phyloP scores from a whole-genome alignment of 2,329 filamentous ascomycete genomes.

The Botrytis squamosa region DNA sequence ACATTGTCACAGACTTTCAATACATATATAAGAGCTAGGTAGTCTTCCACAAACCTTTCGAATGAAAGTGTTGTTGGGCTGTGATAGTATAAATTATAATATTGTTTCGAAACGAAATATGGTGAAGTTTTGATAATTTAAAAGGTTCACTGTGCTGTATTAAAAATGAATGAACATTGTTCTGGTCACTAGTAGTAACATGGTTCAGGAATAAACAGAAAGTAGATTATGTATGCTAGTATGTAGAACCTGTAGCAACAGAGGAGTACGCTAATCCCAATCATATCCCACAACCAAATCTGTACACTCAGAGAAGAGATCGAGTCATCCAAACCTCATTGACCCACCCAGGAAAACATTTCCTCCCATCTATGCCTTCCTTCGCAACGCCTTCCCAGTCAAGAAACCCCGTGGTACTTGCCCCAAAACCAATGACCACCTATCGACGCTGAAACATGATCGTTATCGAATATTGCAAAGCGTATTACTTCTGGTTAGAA shows the following conservation, averaged over 20 bases:
- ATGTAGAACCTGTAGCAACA: not conserved
- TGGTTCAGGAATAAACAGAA: not conserved
- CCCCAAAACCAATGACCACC: not conserved
- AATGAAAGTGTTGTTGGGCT: not conserved
- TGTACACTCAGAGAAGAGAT: not conserved
- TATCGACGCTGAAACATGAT: not conserved
- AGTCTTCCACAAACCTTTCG: fast-evolving
- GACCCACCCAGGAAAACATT: not conserved
- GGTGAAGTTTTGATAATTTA: not conserved
- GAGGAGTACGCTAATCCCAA: not conserved
- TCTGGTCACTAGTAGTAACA: not conserved
- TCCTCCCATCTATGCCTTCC: not conserved
- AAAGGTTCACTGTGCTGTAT: not conserved
- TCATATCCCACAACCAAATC: not conserved
- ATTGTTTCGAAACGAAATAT: not conserved
- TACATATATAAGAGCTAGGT: not conserved
- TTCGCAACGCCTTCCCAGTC: not conserved
- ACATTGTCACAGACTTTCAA: not conserved
- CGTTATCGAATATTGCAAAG: too few relatives aligned
- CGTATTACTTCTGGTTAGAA: too few relatives aligned
- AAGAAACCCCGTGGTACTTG: not conserved
- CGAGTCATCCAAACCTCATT: not conserved
- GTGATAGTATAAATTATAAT: too few relatives aligned
- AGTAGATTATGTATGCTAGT: not conserved
- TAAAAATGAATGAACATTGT: not conserved